phyloP scores from a whole-genome alignment of 1,284 basidiomycete species.

The Porogramme epimiltina region DNA sequence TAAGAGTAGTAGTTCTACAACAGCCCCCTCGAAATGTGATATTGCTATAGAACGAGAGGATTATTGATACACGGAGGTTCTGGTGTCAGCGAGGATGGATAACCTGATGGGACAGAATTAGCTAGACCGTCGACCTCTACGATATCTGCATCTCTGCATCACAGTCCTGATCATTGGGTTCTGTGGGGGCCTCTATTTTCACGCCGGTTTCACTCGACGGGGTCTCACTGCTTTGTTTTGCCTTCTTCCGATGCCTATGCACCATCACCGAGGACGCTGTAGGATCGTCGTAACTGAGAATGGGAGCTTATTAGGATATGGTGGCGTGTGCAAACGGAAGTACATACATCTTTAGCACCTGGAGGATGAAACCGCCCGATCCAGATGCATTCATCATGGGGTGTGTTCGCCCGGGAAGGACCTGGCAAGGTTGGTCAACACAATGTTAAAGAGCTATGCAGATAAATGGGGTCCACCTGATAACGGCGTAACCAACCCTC shows the following conservation, averaged over 20 bases:
- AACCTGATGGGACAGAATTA: too few relatives aligned
- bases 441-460: not conserved
- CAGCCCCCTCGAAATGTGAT: too few relatives aligned
- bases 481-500: slow-evolving; percentile 92
- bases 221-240: slow-evolving; percentile 22
- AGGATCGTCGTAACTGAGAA: slow-evolving; percentile 64
- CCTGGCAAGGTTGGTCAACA: slow-evolving; percentile 36
- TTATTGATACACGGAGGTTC: too few relatives aligned
- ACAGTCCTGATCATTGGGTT: not conserved
- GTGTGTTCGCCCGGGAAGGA: slow-evolving; percentile 94
- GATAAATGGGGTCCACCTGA: slow-evolving; percentile 52
- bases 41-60: too few relatives aligned
- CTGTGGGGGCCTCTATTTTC: not conserved
- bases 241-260: slow-evolving; percentile 35
- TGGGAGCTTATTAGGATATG: slow-evolving; percentile 2
- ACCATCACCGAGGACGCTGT: slow-evolving; percentile 52
- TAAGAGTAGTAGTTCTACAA: too few relatives aligned
- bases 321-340: not conserved
- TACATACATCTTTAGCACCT: slow-evolving; percentile 83
- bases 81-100: too few relatives aligned
- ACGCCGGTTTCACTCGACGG: not conserved
- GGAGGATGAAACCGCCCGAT: slow-evolving; percentile 87
- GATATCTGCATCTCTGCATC: slow-evolving; percentile 22
- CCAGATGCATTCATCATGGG: slow-evolving; percentile 93
- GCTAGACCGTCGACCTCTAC: too few relatives aligned